Evolutionary conservation across 2,329 filamentous ascomycete genomes (phyloP).

Genomic region (Penicillium thymicola): DNA sequence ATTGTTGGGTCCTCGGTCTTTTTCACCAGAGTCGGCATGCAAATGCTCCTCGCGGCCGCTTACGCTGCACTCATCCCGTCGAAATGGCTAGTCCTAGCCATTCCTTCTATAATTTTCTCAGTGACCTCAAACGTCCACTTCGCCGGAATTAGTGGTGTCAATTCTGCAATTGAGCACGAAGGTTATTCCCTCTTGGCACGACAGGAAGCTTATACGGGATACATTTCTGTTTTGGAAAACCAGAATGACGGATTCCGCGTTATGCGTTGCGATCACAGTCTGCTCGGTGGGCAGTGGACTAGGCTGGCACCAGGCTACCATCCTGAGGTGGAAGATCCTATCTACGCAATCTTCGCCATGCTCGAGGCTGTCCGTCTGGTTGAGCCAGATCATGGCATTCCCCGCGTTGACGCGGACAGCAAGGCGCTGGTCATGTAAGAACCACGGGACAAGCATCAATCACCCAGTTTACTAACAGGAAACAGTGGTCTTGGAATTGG

Average conservation of each 20-base stretch:
- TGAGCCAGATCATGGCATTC: constrained; percentile 48
- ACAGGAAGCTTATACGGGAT: constrained; percentile 82
- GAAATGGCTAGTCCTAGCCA: constrained; percentile 60
- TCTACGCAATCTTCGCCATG: constrained; percentile 95
- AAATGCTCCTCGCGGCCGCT: constrained; percentile 62
- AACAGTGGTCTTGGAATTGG: constrained; percentile 82
- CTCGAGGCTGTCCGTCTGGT: constrained; percentile 86
- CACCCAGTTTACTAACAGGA: constrained; percentile 5
- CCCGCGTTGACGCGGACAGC: constrained; percentile 59
- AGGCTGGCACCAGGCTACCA: constrained; percentile 48
- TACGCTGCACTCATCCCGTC: constrained; percentile 69
- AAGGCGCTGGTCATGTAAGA: constrained; percentile 81
- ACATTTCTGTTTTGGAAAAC: constrained; percentile 85
- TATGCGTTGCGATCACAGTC: constrained; percentile 88
- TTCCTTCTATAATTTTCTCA: constrained; percentile 66
- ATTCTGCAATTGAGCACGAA: constrained; percentile 61
- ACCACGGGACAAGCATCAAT: constrained; percentile 8
- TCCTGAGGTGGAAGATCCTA: constrained; percentile 69
- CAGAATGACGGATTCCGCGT: constrained; percentile 67
- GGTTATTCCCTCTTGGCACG: constrained; percentile 77
- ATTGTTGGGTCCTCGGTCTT: constrained; percentile 61
- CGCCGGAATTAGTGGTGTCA: constrained; percentile 60
- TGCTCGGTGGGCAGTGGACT: constrained; percentile 90
- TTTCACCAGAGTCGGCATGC: constrained; percentile 68
- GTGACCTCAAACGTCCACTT: constrained; percentile 71